Evolutionary conservation across 139 green algal species (phyloP).

Genomic region (Chlorella sp.): DNA sequence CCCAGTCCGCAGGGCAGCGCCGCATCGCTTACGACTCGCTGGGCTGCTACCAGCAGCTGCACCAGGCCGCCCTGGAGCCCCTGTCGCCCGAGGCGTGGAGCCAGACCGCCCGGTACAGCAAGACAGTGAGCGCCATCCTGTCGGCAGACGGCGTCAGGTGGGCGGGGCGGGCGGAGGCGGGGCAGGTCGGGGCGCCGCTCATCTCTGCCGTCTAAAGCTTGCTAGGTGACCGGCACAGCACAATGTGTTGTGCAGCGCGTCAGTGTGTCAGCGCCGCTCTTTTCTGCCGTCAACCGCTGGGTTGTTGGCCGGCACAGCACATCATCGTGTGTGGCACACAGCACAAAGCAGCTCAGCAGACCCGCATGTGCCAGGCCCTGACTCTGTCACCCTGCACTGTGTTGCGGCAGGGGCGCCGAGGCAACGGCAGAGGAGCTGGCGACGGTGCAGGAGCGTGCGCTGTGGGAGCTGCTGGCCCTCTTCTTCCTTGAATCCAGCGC

Average conservation of each 20-base stretch:
- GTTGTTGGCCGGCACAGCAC: no score
- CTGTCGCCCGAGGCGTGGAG: conserved; percentile 9
- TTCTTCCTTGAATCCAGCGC: conserved; percentile 42
- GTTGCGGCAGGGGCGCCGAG: conserved; percentile 16
- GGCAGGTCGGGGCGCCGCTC: no score
- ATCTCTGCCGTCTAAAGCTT: no score
- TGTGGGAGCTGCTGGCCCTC: conserved; percentile 50
- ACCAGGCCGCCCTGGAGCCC: not conserved
- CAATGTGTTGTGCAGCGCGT: no score
- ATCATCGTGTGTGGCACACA: no score
- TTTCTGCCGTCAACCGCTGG: no score
- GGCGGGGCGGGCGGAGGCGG: not conserved
- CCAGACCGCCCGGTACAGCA: not conserved
- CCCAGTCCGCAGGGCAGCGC: conserved; percentile 35
- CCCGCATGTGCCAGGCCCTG: not conserved
- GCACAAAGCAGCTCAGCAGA: no score
- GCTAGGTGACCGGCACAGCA: no score
- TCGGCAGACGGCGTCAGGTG: conserved; percentile 35
- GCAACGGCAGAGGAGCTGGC: conserved; percentile 13
- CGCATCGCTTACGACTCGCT: conserved; percentile 54
- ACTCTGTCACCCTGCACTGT: not conserved
- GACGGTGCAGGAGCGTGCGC: conserved; percentile 41
- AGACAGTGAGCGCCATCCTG: conserved; percentile 20
- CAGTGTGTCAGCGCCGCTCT: no score
- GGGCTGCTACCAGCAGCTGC: conserved; percentile 30